Conservation (phyloP, 2,329 filamentous ascomycete species). For the Colletotrichum sp. region DNA sequence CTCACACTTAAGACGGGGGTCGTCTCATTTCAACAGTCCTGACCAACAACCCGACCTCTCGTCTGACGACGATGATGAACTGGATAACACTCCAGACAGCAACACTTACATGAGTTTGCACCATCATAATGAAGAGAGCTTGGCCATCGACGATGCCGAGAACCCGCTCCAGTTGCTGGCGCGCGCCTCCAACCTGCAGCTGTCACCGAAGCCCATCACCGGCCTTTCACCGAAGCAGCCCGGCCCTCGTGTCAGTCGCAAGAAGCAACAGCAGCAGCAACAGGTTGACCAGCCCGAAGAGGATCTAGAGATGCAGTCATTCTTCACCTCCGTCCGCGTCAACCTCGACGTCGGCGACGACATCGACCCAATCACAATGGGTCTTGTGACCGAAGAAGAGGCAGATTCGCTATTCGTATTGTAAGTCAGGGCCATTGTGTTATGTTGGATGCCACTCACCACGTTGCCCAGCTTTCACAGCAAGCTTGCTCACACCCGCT, state of each 20-base stretch:
- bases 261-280: constrained; percentile 14
- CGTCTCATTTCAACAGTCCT: constrained; percentile 22
- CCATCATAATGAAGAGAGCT: constrained; percentile 47
- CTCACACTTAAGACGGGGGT: constrained; percentile 21
- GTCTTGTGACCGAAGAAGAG: constrained; percentile 70
- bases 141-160: constrained; percentile 74
- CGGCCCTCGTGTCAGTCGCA: constrained; percentile 13
- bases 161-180: constrained; percentile 77
- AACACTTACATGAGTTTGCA: constrained; percentile 26
- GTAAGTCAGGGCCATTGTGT: constrained; percentile 45
- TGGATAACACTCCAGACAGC: constrained; percentile 30
- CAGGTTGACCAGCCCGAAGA: constrained; percentile 35
- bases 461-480: constrained; percentile 63
- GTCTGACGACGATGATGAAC: constrained; percentile 36
- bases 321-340: constrained; percentile 70
- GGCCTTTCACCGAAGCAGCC: constrained; percentile 22
- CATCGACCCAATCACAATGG: constrained; percentile 72
- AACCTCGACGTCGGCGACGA: constrained; percentile 68
- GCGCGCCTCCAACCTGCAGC: constrained; percentile 71
- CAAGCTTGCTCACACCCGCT: constrained; percentile 74
- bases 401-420: constrained; percentile 68
- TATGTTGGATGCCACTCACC: neutral
- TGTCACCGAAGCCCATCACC: constrained; percentile 45
- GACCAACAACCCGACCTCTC: constrained; percentile 33
- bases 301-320: constrained; percentile 60